These are phyloP conservation scores for Copromyces sp. DNA, from an alignment of 495 filamentous ascomycete species.

Conservation along the genomic window DNA sequence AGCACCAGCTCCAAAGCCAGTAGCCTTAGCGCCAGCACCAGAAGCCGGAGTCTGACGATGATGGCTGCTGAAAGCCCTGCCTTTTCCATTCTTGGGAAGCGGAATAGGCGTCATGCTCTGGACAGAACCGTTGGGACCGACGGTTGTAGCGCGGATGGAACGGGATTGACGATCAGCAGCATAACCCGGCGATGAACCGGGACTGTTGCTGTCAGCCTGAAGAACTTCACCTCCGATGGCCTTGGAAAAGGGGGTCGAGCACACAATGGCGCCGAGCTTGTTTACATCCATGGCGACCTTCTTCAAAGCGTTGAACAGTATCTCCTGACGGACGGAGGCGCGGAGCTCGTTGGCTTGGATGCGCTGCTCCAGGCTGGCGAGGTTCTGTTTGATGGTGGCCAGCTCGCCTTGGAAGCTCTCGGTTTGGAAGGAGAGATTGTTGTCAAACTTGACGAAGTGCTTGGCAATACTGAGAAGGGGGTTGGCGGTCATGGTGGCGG, in stretches of 20 bases:
- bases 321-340: conserved; percentile 8
- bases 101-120: neutral
- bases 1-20: neutral
- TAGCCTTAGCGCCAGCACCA: neutral
- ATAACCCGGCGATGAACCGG: neutral
- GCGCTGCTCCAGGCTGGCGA: conserved; percentile 4
- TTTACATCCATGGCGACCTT: conserved; percentile 9
- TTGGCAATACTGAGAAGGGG: neutral
- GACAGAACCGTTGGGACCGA: neutral
- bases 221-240: no score
- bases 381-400: neutral
- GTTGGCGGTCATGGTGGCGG: neutral
- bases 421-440: neutral
- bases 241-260: no score
- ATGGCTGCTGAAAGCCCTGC: neutral
- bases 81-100: neutral
- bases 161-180: neutral
- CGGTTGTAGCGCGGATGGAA: neutral
- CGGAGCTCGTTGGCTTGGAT: conserved; percentile 7
- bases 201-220: neutral
- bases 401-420: neutral
- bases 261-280: neutral
- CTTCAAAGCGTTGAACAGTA: conserved; percentile 14
- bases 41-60: neutral
- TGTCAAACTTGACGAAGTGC: neutral